Percentiles rank a stretch among this genome's conserved stretches.
Conservation (phyloP, 2,329 filamentous ascomycete species). For the Diaporthe australafricana region DNA sequence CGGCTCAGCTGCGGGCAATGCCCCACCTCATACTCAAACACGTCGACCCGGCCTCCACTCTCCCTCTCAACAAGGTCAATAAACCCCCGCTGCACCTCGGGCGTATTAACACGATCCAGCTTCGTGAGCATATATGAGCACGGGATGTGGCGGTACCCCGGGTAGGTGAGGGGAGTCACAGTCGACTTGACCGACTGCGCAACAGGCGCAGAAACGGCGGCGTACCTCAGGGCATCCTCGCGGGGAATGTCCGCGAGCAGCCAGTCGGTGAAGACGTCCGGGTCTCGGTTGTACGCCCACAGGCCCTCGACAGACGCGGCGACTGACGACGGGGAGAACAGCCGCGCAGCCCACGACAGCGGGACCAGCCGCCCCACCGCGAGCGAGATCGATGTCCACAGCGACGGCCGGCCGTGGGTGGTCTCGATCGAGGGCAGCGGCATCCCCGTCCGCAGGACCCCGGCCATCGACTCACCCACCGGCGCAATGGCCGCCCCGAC, state of each 20-base stretch:
- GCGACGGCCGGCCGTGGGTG: background rate
- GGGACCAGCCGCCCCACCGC: background rate
- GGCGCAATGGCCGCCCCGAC: background rate
- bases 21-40: background rate
- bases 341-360: background rate
- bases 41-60: background rate
- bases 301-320: constrained; percentile 2
- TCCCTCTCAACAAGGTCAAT: background rate
- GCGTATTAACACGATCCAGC: background rate
- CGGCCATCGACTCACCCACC: background rate
- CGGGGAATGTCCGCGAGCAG: background rate
- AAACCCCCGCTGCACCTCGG: background rate
- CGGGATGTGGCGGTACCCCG: background rate
- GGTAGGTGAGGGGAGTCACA: background rate
- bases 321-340: background rate
- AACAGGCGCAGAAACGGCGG: background rate
- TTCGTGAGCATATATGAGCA: background rate
- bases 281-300: background rate
- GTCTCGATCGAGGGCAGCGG: constrained; percentile 7
- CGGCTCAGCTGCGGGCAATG: background rate
- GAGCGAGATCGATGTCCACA: background rate
- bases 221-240: background rate
- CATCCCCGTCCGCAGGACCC: background rate
- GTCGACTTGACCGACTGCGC: constrained; percentile 13
- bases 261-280: background rate